phyloP scores from a whole-genome alignment of 108 stramenopile genomes.

The Skeletonema menzelii region DNA sequence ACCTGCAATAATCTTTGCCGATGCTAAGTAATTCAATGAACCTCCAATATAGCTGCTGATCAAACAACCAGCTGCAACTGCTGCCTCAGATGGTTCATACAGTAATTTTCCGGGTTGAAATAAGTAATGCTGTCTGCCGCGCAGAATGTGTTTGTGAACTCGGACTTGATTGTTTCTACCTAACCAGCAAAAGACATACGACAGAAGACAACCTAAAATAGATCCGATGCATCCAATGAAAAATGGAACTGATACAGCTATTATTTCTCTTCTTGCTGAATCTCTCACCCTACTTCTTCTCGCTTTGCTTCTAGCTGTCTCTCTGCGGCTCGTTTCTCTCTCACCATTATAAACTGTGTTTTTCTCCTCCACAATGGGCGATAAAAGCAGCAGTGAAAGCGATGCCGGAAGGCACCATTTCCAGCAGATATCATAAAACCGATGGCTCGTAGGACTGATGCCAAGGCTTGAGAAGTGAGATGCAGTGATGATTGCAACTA shows the following conservation, averaged over 20 bases:
- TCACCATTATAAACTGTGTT: neutral
- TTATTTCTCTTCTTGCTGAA: constrained; percentile 14
- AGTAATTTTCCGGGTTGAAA: constrained; percentile 23
- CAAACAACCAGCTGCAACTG: constrained; percentile 38
- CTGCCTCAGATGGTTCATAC: constrained; percentile 18
- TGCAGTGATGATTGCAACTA: constrained; percentile 30
- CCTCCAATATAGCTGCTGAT: constrained; percentile 29
- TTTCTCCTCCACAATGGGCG: constrained; percentile 13
- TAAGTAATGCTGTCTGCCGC: constrained; percentile 24
- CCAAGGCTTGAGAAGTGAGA: constrained; percentile 17
- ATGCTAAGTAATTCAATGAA: constrained; percentile 17
- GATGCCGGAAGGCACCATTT: constrained; percentile 28
- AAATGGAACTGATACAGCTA: constrained; percentile 58
- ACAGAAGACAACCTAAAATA: constrained; percentile 55
- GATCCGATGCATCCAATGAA: constrained; percentile 62
- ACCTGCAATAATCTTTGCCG: constrained; percentile 24
- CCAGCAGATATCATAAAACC: constrained; percentile 32
- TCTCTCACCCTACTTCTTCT: constrained; percentile 1
- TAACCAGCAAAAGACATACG: constrained; percentile 32
- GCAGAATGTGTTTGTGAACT: constrained; percentile 18
- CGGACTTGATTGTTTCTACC: constrained; percentile 18
- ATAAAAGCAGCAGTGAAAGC: constrained; percentile 26
- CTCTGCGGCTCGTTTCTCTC: neutral
- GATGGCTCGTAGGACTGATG: constrained; percentile 7
- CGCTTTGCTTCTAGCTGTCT: neutral